Base-by-base conservation (phyloP, 1,284 basidiomycete genomes). In the Calocybe gambosa region DNA sequence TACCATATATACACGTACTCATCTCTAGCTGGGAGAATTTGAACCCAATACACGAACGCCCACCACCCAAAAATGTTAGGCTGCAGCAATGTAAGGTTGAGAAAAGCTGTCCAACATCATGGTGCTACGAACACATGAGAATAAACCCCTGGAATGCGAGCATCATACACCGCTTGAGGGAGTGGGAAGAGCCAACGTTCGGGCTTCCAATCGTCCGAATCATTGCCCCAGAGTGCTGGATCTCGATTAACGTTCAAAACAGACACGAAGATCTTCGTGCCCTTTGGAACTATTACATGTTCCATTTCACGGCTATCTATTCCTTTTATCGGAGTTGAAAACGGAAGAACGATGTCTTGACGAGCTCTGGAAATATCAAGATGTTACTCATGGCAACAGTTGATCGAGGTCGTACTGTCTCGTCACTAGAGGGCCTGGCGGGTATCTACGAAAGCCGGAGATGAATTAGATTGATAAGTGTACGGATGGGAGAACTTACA, bases 171-270 rank as follows among this genome's bases (percentile, higher is more conserved):
- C n/a, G 40, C 21, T 13, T 47, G 33, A 3, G 46, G 46, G 16
- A 43, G 40, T 13, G 46, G 40, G 2, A 40, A 42, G 29, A 47
- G 46, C 46, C 46, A 47, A 12, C 46, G 40, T 3, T 47, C 46
- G n/a, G 46, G 46, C 45, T 63, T 66, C 64, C 65, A 67, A 45
- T 66, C 62, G 13, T 55, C 37, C 12, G 62, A 56, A 47, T 67
- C 66, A 21, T 52, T 48, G 2, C 66, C 66, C 66, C 66, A 68
- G 1, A 66, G 35, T 0, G 49, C 46, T 18, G 58, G 56, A 45
- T 65, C 57, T 26, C 60, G 51, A 42, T 67, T 67, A 4, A 55
- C 42, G 20, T 51, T 54, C 12, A 61, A 12, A 18, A 64, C 58
- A 1, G 61, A 59, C 8, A 62, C 50, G 19, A 61, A 48, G 9